These are phyloP conservation scores for Yarrowia sp. DNA, from an alignment of 805 yeast species.

Conservation along the genomic window DNA sequence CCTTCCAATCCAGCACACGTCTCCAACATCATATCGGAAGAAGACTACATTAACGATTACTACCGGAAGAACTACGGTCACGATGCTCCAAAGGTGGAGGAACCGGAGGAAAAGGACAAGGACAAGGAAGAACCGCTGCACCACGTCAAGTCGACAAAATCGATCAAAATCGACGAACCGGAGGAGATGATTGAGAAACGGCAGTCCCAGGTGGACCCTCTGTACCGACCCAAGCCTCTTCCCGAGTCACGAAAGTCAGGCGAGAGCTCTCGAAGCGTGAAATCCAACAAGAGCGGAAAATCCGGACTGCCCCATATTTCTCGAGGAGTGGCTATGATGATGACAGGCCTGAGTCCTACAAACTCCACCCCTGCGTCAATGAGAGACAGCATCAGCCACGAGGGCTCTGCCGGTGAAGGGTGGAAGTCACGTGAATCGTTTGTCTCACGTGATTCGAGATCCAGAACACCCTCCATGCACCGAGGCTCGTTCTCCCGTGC, in stretches of 20 bases:
- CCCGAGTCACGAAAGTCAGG: conserved; percentile 5
- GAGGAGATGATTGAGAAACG: not conserved
- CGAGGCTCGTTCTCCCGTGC: not conserved
- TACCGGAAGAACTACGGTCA: not conserved
- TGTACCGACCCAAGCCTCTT: conserved; percentile 5
- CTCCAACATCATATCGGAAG: not conserved
- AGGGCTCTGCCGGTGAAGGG: not conserved
- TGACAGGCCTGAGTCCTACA: conserved; percentile 15
- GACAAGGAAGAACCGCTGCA: not conserved
- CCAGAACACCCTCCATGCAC: not conserved
- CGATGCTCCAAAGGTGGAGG: not conserved
- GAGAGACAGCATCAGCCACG: not conserved
- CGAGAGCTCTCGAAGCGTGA: conserved; percentile 2
- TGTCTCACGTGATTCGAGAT: not conserved
- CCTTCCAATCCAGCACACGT: not conserved
- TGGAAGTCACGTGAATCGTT: conserved; percentile 15
- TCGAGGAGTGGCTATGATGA: conserved; percentile 20
- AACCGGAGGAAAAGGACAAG: not conserved
- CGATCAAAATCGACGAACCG: conserved; percentile 24
- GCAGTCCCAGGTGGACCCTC: not conserved
- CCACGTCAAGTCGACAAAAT: not conserved
- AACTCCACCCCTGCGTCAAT: not conserved
- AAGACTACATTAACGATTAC: conserved; percentile 11
- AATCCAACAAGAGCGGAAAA: not conserved
- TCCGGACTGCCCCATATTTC: conserved; percentile 1